These are phyloP conservation scores for Cenchrus fungigraminus DNA, from an alignment of 176 grass and related monocot species.

Conservation along the genomic window DNA sequence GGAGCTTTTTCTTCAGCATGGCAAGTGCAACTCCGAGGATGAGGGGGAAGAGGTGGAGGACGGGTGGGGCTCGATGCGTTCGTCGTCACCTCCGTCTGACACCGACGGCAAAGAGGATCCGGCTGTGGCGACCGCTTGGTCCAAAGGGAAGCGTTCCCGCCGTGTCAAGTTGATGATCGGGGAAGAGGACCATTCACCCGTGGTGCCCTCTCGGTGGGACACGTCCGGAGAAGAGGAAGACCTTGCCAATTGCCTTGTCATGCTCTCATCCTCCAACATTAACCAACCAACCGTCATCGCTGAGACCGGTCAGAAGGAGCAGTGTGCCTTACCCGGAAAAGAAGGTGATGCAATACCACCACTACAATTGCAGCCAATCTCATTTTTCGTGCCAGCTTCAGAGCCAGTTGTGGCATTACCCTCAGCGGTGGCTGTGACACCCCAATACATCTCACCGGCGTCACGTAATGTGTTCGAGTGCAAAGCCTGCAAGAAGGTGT, in stretches of 20 bases:
- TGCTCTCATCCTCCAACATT: constrained; percentile 62
- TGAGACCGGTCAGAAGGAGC: constrained; percentile 22
- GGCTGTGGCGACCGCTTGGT: constrained; percentile 43
- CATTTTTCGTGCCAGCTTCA: constrained; percentile 27
- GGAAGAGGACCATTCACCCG: neutral
- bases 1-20: constrained; percentile 73
- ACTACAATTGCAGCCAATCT: constrained; percentile 32
- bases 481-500: constrained; percentile 93
- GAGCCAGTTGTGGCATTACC: constrained; percentile 5
- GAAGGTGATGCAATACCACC: constrained; percentile 32
- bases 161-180: constrained; percentile 43
- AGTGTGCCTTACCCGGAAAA: constrained; percentile 25
- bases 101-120: constrained; percentile 39
- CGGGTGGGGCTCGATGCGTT: constrained; percentile 20
- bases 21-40: constrained; percentile 61
- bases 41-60: constrained; percentile 32
- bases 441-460: constrained; percentile 3
- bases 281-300: neutral
- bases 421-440: neutral
- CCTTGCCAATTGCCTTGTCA: constrained; percentile 67
- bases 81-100: constrained; percentile 32
- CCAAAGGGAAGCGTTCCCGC: constrained; percentile 65
- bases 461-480: constrained; percentile 71
- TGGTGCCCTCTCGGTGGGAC: neutral
- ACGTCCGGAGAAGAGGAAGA: constrained; percentile 63